Conservation (phyloP, 805 yeast species). For the Scheffersomyces ergatensis region DNA sequence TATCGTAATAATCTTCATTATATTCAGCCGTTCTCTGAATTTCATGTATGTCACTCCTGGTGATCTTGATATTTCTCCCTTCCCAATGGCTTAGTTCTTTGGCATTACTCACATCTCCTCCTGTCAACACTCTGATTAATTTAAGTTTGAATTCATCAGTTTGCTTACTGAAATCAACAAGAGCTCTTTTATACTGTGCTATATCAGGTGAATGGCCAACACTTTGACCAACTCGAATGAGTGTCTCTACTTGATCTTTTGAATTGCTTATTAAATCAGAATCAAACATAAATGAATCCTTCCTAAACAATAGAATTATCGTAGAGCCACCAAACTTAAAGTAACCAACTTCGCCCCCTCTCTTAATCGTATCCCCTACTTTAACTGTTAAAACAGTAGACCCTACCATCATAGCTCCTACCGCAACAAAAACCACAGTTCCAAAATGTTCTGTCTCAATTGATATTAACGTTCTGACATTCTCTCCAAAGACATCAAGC, state of each 20-base stretch:
- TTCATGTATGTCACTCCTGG: slow-evolving; percentile 13
- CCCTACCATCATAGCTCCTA: slow-evolving; percentile 99
- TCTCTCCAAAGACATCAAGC: slow-evolving; percentile 91
- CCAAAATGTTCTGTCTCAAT: slow-evolving; percentile 79
- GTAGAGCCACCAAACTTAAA: slow-evolving; percentile 98
- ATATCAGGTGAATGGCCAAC: slow-evolving; percentile 68
- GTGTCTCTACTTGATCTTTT: slow-evolving; percentile 67
- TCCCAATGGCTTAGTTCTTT: slow-evolving; percentile 39
- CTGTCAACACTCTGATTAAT: slow-evolving; percentile 58
- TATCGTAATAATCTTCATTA: slow-evolving; percentile 10
- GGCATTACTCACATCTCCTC: slow-evolving; percentile 42
- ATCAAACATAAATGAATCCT: slow-evolving; percentile 57
- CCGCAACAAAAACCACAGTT: slow-evolving; percentile 68
- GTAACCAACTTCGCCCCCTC: slow-evolving; percentile 88
- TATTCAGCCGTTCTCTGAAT: slow-evolving; percentile 3
- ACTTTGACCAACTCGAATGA: slow-evolving; percentile 88
- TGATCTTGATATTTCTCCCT: slow-evolving; percentile 23
- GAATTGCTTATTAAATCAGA: slow-evolving; percentile 73
- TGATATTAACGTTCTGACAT: slow-evolving; percentile 75
- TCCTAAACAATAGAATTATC: slow-evolving; percentile 62
- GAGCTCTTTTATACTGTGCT: slow-evolving; percentile 48
- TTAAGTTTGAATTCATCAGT: slow-evolving; percentile 45
- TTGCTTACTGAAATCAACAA: slow-evolving; percentile 43
- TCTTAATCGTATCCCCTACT: slow-evolving; percentile 53
- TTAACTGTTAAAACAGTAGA: slow-evolving; percentile 71